Percentiles rank a stretch among this genome's conserved stretches.
Evolutionary conservation across 2,329 filamentous ascomycete genomes (phyloP).

Genomic region (Pyrenophora teres): DNA sequence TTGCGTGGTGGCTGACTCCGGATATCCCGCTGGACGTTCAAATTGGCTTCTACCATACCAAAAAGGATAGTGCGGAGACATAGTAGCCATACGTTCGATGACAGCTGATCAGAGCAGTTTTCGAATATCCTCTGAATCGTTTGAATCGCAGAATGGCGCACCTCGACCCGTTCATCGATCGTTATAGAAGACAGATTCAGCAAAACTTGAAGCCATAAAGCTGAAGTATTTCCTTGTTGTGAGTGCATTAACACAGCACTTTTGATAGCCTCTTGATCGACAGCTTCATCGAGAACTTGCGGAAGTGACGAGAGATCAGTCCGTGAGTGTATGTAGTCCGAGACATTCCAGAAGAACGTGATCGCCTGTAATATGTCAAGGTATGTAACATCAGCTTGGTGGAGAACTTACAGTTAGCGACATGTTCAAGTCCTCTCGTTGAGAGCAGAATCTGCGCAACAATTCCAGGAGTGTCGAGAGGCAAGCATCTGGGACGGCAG

Average conservation of each 20-base stretch:
- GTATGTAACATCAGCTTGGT: neutral
- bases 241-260: slow-evolving; percentile 64
- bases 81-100: slow-evolving; percentile 78
- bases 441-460: slow-evolving; percentile 84
- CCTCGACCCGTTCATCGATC: slow-evolving; percentile 71
- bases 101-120: slow-evolving; percentile 81
- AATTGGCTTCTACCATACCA: slow-evolving; percentile 71
- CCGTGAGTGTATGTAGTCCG: slow-evolving; percentile 73
- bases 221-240: slow-evolving; percentile 66
- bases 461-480: slow-evolving; percentile 85
- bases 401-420: slow-evolving; percentile 73
- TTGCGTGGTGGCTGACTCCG: slow-evolving; percentile 16
- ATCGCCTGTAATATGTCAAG: slow-evolving; percentile 65
- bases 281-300: slow-evolving; percentile 17
- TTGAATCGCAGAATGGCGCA: slow-evolving; percentile 87
- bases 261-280: slow-evolving; percentile 58
- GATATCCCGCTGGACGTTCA: slow-evolving; percentile 32
- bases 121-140: slow-evolving; percentile 91
- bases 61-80: slow-evolving; percentile 83
- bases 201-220: slow-evolving; percentile 78
- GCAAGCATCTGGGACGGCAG: slow-evolving; percentile 68
- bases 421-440: slow-evolving; percentile 92
- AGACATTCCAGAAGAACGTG: slow-evolving; percentile 94
- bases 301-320: slow-evolving; percentile 49
- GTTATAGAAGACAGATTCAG: slow-evolving; percentile 73